Evolutionary conservation across 371 early-diverging fungal genomes (phyloP), one percentile per base, ranked within the genome.

Genomic region (Caulochytrium protostelioides): DNA sequence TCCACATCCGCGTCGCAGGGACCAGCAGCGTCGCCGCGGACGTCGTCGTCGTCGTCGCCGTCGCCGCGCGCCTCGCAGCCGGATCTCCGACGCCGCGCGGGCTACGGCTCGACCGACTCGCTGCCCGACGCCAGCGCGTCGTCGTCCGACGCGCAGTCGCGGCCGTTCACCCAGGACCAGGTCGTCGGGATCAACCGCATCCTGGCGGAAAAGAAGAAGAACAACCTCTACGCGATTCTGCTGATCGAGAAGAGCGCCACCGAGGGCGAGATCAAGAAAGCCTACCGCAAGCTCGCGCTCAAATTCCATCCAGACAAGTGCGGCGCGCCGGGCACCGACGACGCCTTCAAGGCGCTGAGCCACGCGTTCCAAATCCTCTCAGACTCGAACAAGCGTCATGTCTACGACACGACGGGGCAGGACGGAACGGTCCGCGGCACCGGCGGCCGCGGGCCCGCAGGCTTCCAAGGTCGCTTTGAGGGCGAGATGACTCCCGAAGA

Each of bases 271-370:
- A 81, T 99, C 40, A 92, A 90, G 54, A 86, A 83, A 52, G 83
- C 98, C 13, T 99, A 91, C 55, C 67, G 87, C 47, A 90, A 85
- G 79, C 55, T 90, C 31, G 95, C 95, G n/a, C 59, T 86, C 35
- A 77, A 76, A 51, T 94, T 83, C 52, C 99, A 98, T 54, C 97
- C 97, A 0, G 97, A 95, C 52, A 97, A 89, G 54, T 91, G 95
- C 47, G 70, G 62, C 10, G 87, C 94, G 3, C 85, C 92, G 6
- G 92, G 92, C 15, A 87, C 95, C 2, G 89, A 87, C 37, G 92
- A 89, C 49, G 97, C 91, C 8, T 91, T 94, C 55, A 90, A 92
- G 55, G 56, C 75, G 79, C 64, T 2, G 22, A 16, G 85, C 31
- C 79, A 85, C 42, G 83, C 91, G 6, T 87, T 83, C 36, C 70